Conservation (phyloP, 2,329 filamentous ascomycete species). For the Stagonosporopsis chrysanthemi region DNA sequence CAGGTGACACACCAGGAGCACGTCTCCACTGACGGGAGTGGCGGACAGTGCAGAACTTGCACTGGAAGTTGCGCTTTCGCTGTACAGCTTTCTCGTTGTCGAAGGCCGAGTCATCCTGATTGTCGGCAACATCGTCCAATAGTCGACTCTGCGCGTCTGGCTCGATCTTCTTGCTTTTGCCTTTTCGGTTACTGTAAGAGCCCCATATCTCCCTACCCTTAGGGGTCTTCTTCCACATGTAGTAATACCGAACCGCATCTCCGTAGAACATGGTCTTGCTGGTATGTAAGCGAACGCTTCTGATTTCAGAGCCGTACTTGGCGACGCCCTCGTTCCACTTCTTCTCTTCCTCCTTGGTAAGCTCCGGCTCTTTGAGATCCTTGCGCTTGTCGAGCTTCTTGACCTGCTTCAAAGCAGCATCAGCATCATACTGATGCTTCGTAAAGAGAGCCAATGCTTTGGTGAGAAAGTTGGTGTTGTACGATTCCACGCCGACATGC, state of each 20-base stretch:
- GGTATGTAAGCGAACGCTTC: slow-evolving; percentile 82
- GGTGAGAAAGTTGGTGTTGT: slow-evolving; percentile 87
- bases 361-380: slow-evolving; percentile 83
- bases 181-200: slow-evolving; percentile 83
- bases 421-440: slow-evolving; percentile 72
- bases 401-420: slow-evolving; percentile 74
- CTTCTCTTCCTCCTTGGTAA: slow-evolving; percentile 80
- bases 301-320: slow-evolving; percentile 90
- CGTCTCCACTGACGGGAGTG: slow-evolving; percentile 89
- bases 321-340: slow-evolving; percentile 90
- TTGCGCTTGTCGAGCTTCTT: slow-evolving; percentile 70
- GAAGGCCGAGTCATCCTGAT: slow-evolving; percentile 93
- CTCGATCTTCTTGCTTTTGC: slow-evolving; percentile 78
- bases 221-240: slow-evolving; percentile 95
- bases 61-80: slow-evolving; percentile 85
- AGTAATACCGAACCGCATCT: slow-evolving; percentile 90
- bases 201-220: slow-evolving; percentile 90
- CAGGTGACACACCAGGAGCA: slow-evolving; percentile 78
- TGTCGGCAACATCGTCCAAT: slow-evolving; percentile 90
- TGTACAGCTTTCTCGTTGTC: slow-evolving; percentile 83
- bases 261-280: slow-evolving; percentile 77
- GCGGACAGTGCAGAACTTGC: slow-evolving; percentile 88
- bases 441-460: slow-evolving; percentile 79
- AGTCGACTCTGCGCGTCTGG: slow-evolving; percentile 71
- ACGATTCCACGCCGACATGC: slow-evolving; percentile 73